Base-by-base conservation (phyloP, 805 yeast genomes). In the Blastobotrys americana region DNA sequence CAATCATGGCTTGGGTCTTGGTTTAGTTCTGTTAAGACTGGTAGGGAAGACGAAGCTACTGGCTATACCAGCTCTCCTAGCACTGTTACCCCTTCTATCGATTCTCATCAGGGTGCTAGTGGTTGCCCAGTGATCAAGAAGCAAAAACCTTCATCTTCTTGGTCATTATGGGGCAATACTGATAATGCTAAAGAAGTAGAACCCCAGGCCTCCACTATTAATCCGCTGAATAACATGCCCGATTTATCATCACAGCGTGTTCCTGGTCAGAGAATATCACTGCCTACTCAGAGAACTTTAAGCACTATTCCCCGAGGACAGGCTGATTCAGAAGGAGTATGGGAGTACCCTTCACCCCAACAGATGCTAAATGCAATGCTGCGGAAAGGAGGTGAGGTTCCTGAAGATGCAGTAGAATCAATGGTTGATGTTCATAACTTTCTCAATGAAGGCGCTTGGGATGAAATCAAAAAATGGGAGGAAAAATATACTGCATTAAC, bases 291-390 rank as follows among this genome's bases (percentile, higher is more conserved):
- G 36, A 77, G 96, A 55, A 83, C 95, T 1, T 64, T 80, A 33
- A 86, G 96, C 13, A 67, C 86, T 1, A 93, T 93, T 43, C 98
- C 98, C 17, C 75, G 86, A 51, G 97, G 97, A 22, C 76, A 70
- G 22, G 59, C 61, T 10, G 70, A 68, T 1, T 71, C 68, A 6
- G 79, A 78, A 49, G 95, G 95, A 1, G 78, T 81, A 39, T 93
- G 99, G 99, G 98, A 93, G 66, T 93, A 93, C 61, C 99, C 99
- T 1, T 86, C 96, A 2, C 98, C 99, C 1, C 98, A 93, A 66
- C 99, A 93, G 63, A 93, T 93, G 99, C 80, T 88, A 53, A 89
- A 90, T 58, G 99, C 99, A 9, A 90, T 93, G 97, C 68, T 88
- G 21, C 78, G 90, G 52, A 93, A 93, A 68, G 96, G 96, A 17